Evolutionary conservation across 2,329 filamentous ascomycete species (phyloP), one percentile per base, ranked within the genome.

Genomic region (Colletotrichum sidae): DNA sequence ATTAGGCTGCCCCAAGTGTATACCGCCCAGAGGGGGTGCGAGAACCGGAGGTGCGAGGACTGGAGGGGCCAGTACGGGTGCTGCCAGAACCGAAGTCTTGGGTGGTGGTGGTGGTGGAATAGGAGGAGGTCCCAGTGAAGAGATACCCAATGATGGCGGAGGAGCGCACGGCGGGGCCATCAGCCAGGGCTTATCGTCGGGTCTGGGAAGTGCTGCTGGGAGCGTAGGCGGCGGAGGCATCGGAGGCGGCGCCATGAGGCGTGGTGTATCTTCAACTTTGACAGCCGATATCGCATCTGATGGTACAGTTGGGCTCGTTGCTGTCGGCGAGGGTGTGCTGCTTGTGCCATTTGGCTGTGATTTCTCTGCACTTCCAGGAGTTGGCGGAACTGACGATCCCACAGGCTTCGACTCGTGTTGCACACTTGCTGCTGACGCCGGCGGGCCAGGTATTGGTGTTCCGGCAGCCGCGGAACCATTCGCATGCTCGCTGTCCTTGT

Each of bases 31-130:
- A 2, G 79, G 79, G 11, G 76, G 76, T 8, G 75, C 78, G 37
- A 81, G 76, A 3, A 77, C 67, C 2, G 79, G 79, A 4, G 77
- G 75, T 11, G 77, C 78, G 3, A 81, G 74, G 15, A 80, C 74
- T n/a, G 68, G 68, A 41, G 68, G 51, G 38, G 77, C 78, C 5
- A 81, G 73, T 15, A 80, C 74, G n/a, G 68, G 68, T 38, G 68
- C 53, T 49, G 77, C 78, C 5, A 81, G 73, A 25, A 80, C 74
- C n/a, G 67, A 58, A n/a, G 54, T 37, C 25, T 58, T 68, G 38
- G 68, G 56, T 12, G 44, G 59, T 38, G 62, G 62, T 11, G 67
- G 38, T 35, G 62, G 62, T 11, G 67, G 38, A 25, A 59, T 45
- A 35, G 52, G 38, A 9, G 57, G 57, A 37, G 57, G 61, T 13